These are phyloP conservation scores for Amanita inopinata DNA, from an alignment of 768 basidiomycete species.

Conservation along the genomic window DNA sequence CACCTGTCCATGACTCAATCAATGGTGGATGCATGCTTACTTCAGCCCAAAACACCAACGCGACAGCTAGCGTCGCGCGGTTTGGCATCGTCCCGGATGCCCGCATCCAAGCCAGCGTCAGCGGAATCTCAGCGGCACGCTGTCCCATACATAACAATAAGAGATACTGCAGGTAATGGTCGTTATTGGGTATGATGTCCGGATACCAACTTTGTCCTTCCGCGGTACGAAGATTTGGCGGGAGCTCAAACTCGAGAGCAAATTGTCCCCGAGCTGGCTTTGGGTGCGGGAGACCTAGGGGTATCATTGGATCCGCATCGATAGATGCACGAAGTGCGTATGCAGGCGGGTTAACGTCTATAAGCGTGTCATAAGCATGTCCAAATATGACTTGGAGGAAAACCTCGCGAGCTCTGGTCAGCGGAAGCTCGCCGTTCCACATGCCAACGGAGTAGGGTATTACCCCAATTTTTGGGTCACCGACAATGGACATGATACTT, in stretches of 20 bases:
- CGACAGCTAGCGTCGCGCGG: conserved; percentile 45
- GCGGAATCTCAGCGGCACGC: conserved; percentile 51
- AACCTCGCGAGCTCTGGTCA: conserved; percentile 37
- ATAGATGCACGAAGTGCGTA: conserved; percentile 19
- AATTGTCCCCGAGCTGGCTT: conserved; percentile 10
- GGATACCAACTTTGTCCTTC: conserved; percentile 15
- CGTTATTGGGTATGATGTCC: conserved; percentile 33
- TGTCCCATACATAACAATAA: conserved; percentile 43
- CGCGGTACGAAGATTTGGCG: conserved; percentile 18
- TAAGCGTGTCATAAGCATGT: conserved; percentile 28
- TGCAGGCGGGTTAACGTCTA: conserved; percentile 26
- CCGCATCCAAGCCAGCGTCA: conserved; percentile 67
- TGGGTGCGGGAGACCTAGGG: conserved; percentile 1
- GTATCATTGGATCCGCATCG: conserved; percentile 15
- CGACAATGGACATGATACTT: conserved; percentile 20
- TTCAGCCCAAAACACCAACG: conserved; percentile 66
- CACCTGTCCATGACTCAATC: conserved; percentile 36
- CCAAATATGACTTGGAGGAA: conserved; percentile 51
- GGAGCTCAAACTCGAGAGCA: conserved; percentile 14
- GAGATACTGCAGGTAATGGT: conserved; percentile 50
- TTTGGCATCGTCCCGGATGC: conserved; percentile 42
- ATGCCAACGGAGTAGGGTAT: conserved; percentile 25
- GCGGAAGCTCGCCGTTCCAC: conserved; percentile 37
- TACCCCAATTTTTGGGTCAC: conserved; percentile 15
- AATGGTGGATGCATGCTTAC: conserved; percentile 52